A percentile compares a stretch with the other conserved stretches of the same genome.
phyloP scores from a whole-genome alignment of 164 flowering plant species.

The Platanus orientalis region DNA sequence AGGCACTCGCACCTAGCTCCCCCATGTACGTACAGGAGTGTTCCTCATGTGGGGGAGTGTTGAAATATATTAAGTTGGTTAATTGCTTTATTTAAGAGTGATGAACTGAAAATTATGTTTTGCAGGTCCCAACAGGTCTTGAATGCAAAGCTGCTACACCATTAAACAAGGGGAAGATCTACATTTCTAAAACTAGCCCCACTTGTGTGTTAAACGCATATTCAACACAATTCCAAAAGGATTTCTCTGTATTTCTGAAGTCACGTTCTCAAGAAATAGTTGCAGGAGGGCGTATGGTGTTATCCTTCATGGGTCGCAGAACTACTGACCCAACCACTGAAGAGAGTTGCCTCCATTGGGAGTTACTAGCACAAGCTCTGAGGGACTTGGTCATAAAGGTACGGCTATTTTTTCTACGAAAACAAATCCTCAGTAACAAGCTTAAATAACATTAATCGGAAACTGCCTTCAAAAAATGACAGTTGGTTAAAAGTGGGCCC shows the following conservation, averaged over 20 bases:
- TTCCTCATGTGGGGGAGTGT: no score
- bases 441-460: no score
- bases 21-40: no score
- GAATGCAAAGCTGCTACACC: not conserved
- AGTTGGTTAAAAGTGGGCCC: no score
- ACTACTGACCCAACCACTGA: not conserved
- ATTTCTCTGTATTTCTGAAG: not conserved
- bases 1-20: no score
- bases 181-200: not conserved
- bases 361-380: slow-evolving; percentile 26
- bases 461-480: no score
- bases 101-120: no score
- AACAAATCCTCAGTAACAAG: no score
- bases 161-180: not conserved
- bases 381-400: slow-evolving; percentile 34
- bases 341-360: not conserved
- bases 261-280: not conserved
- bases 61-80: no score
- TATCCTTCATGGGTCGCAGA: not conserved
- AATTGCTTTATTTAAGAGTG: no score
- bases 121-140: not conserved
- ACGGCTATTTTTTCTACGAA: no score
- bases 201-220: not conserved
- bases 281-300: not conserved
- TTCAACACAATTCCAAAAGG: not conserved